Percentiles rank a stretch among this genome's conserved stretches.
These are phyloP conservation scores for Ogataea dorogensis DNA, from an alignment of 805 yeast species.

Conservation along the genomic window DNA sequence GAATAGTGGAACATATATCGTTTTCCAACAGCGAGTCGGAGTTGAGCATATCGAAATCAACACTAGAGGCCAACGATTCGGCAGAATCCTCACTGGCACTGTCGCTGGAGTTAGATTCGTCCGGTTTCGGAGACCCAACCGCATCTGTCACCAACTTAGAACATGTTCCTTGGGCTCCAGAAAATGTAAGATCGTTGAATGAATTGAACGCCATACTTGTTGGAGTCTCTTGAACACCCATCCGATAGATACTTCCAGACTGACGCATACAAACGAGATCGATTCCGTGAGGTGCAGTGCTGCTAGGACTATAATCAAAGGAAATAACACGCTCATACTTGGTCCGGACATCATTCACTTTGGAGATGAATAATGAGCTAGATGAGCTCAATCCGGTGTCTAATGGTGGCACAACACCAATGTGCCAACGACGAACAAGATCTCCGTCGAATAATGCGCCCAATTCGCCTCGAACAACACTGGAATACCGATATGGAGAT, in stretches of 20 bases:
- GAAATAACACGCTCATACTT: constrained; percentile 80
- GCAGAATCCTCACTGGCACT: constrained; percentile 32
- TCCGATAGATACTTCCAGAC: constrained; percentile 81
- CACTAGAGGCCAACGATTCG: constrained; percentile 9
- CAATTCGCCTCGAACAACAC: constrained; percentile 66
- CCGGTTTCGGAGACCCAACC: too few relatives aligned
- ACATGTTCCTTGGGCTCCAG: constrained; percentile 57
- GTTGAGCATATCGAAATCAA: constrained; percentile 8
- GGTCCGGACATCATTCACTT: constrained; percentile 71
- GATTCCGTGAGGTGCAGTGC: constrained; percentile 47
- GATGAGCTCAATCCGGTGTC: constrained; percentile 29
- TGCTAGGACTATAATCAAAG: constrained; percentile 74
- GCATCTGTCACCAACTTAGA: constrained; percentile 41
- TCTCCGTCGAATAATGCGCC: constrained; percentile 79
- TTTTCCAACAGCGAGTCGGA: constrained; percentile 46
- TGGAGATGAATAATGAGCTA: constrained; percentile 69
- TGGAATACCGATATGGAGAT: constrained; percentile 69
- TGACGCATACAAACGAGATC: constrained; percentile 85
- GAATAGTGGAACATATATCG: constrained; percentile 73
- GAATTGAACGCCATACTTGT: constrained; percentile 65
- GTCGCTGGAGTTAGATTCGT: too few relatives aligned
- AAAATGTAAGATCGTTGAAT: constrained; percentile 58
- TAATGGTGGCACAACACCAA: constrained; percentile 53
- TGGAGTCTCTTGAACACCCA: constrained; percentile 69
- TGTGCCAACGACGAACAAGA: constrained; percentile 74